Percentiles rank a stretch among this genome's conserved stretches.
These are phyloP conservation scores for Fragaria iinumae DNA, from an alignment of 306 rosid species.

Conservation along the genomic window DNA sequence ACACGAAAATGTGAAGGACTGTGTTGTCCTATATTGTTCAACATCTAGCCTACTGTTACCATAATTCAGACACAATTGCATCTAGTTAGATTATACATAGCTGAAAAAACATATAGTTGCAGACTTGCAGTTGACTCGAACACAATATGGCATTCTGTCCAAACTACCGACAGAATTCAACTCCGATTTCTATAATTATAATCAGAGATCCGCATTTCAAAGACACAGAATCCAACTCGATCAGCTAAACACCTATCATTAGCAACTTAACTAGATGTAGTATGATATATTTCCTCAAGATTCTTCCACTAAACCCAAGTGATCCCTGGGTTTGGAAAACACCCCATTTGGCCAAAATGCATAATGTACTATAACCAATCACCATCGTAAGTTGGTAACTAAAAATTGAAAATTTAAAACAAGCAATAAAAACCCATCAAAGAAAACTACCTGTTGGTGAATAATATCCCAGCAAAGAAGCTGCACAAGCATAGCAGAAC, in stretches of 20 bases:
- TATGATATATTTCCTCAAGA: not conserved
- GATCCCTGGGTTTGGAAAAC: not conserved
- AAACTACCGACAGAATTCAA: not conserved
- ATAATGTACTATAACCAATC: conserved; percentile 18
- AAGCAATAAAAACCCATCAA: conserved; percentile 31
- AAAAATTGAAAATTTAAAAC: conserved; percentile 24
- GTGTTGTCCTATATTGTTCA: not conserved
- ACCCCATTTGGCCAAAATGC: conserved; percentile 15
- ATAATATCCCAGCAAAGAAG: conserved; percentile 84
- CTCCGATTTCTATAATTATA: not conserved
- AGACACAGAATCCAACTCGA: conserved; percentile 11
- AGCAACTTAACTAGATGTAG: not conserved
- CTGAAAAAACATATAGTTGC: not conserved
- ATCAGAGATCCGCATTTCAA: conserved; percentile 3
- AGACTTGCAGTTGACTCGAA: not conserved
- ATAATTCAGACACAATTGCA: not conserved
- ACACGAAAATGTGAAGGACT: not conserved
- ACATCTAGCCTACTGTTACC: not conserved
- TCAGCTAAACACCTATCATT: conserved; percentile 2
- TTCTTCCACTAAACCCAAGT: conserved; percentile 20
- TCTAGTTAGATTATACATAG: not conserved
- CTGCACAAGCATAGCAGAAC: conserved; percentile 69
- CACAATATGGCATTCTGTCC: not conserved
- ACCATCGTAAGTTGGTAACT: not conserved
- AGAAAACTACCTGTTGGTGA: conserved; percentile 62